Base-by-base conservation (phyloP, 352 stramenopile species). In the Phytophthora melonis region DNA sequence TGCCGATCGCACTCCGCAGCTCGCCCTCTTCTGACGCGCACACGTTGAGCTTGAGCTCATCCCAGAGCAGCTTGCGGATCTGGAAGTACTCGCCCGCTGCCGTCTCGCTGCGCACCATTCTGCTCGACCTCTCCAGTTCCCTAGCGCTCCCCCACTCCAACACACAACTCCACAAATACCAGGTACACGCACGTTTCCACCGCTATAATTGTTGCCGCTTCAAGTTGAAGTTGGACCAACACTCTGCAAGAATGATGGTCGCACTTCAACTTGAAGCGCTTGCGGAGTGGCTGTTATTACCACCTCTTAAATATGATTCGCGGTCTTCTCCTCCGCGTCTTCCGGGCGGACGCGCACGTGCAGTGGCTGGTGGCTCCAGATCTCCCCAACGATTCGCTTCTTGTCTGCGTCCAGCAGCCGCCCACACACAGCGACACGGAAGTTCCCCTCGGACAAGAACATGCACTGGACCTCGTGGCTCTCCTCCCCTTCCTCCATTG, bases 61-160 rank as follows among this genome's bases (percentile, higher is more conserved):
- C 84, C 88, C 88, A 95, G 2, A 95, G 68, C 61, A 95, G 73
- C 54, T 78, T 86, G 36, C 87, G 82, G 21, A 93, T 79, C 32
- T 88, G 82, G 57, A 95, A 95, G 53, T 81, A 87, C 52, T 92
- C 87, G 36, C 67, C 84, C 45, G 63, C n/a, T 76, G 79, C 87
- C 21, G 50, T 21, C n/a, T 69, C 49, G 25, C 3, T 63, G 6
- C 34, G 66, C 54, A 66, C 55, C 56, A 63, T 70, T 5, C 13
- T 60, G 23, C 9, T 41, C 19, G 3, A 16, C n/a, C 16, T 19
- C 14, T 50, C 43, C 43, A 21, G 21, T 50, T 50, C 16, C 14
- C 43, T 19, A 49, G 16, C 16, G 47, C 8, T 30, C 47, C 47
- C 47, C 36, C 11, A 30, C 16, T 34, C 14, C 9, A 27, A 47